Base-by-base conservation (phyloP, 2,329 filamentous ascomycete genomes). In the Purpureocillium takamizusanense region DNA sequence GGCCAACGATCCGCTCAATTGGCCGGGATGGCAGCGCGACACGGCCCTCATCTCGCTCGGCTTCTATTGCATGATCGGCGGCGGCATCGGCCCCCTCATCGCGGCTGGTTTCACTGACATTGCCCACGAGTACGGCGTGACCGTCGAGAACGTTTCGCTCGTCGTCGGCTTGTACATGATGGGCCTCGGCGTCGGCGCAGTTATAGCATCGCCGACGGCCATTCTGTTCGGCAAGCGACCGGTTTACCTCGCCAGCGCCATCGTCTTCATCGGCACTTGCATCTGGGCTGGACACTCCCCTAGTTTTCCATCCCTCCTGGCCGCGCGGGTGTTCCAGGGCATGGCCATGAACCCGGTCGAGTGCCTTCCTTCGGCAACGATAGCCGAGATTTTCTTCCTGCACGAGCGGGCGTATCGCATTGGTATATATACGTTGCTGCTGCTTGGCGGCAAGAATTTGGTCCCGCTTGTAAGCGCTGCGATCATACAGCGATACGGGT, bases 161-260 rank as follows among this genome's bases (percentile, higher is more conserved):
- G 95, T 90, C 0, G 95, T 88, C 0, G 89, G 89, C 1, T 65
- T 95, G 12, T 95, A 87, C 64, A 95, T 97, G 89, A 72, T 95
- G 75, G 92, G 92, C 0, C 66, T 97, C 30, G 90, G 89, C 2
- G 51, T 95, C 1, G 90, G 90, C 2, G 87, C 81, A 14, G 81
- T 95, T 6, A 55, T 97, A 37, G 81, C 84, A 51, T 92, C 86
- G 0, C 92, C 90, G 0, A 95, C 89, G 0, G 90, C 90, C 23
- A 95, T 97, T 44, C 57, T 95, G 1, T 95, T 67, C 42, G 92
- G 90, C 2, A 97, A 97, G 62, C 74, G 90, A 11, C 88, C 89
- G 0, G 86, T 97, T 0, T 97, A 97, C 56, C 74, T 97, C 15
- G 70, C 72, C 21, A 81, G 86, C n/a, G 76, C 84, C 25, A 61